These are phyloP conservation scores for Cutaneotrichosporon cutaneum DNA, from an alignment of 1,284 basidiomycete genomes.

Conservation along the genomic window DNA sequence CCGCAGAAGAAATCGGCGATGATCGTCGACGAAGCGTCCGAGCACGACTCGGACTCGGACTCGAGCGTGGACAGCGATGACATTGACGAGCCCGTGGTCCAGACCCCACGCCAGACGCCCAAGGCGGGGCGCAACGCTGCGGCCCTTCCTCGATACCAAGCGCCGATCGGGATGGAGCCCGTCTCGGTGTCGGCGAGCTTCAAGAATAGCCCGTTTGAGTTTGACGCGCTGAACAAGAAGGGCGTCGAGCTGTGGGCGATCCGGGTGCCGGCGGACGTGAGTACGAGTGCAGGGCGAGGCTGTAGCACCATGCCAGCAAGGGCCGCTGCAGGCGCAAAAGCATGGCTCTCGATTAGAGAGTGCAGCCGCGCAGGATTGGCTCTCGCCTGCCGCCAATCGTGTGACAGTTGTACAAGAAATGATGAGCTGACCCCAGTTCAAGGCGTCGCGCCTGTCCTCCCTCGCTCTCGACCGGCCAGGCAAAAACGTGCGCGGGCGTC, in stretches of 20 bases:
- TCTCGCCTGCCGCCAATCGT: not conserved
- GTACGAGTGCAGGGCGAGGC: slow-evolving; percentile 10
- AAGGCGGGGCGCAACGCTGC: not conserved
- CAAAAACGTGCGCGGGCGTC: slow-evolving; percentile 21
- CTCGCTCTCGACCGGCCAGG: slow-evolving; percentile 20
- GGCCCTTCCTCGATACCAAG: slow-evolving; percentile 26
- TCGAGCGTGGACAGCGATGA: slow-evolving; percentile 12
- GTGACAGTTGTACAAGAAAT: not conserved
- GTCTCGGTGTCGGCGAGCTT: slow-evolving; percentile 31
- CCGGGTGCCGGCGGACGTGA: slow-evolving; percentile 45
- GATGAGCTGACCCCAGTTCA: slow-evolving; percentile 39
- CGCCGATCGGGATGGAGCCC: slow-evolving; percentile 44
- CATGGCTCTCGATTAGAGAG: no score
- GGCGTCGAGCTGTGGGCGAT: slow-evolving; percentile 51
- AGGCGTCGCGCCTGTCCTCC: slow-evolving; percentile 37
- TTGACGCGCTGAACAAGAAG: slow-evolving; percentile 35
- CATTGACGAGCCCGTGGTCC: not conserved
- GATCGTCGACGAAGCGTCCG: not conserved
- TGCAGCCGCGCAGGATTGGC: no score
- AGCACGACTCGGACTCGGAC: not conserved
- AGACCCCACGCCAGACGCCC: not conserved
- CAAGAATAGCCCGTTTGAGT: slow-evolving; percentile 44
- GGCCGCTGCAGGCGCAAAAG: no score
- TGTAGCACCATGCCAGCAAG: no score
- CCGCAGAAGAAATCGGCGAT: slow-evolving; percentile 1